Conservation (phyloP, 371 early-diverging fungal genomes). For the Capniomyces stellatus region DNA sequence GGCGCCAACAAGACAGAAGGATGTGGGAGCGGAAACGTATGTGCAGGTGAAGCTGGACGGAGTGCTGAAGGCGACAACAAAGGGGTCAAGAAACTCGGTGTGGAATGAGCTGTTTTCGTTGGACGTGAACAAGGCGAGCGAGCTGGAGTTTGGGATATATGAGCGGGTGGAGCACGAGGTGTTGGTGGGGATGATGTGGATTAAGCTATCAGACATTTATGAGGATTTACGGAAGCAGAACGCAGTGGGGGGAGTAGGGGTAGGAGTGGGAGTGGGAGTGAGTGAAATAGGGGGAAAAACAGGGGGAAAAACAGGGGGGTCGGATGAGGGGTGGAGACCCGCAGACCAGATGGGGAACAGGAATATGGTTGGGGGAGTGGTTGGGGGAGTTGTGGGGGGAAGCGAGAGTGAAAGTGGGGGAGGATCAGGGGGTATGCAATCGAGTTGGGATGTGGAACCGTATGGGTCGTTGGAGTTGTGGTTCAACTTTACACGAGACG, state of each 20-base stretch:
- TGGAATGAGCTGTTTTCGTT: constrained; percentile 76
- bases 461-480: constrained; percentile 63
- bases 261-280: constrained; percentile 5
- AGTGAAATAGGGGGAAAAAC: constrained; percentile 12
- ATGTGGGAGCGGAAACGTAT: constrained; percentile 38
- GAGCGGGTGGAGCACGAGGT: constrained; percentile 34
- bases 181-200: constrained; percentile 64
- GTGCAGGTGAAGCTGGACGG: constrained; percentile 71
- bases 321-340: constrained; percentile 22
- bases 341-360: constrained; percentile 15
- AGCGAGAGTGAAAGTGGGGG: constrained; percentile 11
- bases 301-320: constrained; percentile 5
- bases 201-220: constrained; percentile 57
- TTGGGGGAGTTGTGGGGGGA: constrained; percentile 1
- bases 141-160: constrained; percentile 64
- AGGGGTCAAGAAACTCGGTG: constrained; percentile 39
- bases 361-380: background rate
- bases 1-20: constrained; percentile 38
- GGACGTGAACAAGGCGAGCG: constrained; percentile 70
- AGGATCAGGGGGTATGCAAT: constrained; percentile 37
- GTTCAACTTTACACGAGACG: constrained; percentile 49
- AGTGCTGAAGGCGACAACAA: constrained; percentile 47
- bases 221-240: constrained; percentile 53
- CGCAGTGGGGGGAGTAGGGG: constrained; percentile 14
- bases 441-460: constrained; percentile 83